phyloP scores from a whole-genome alignment of 2,329 filamentous ascomycete genomes.

The Podosphaera fusca region DNA sequence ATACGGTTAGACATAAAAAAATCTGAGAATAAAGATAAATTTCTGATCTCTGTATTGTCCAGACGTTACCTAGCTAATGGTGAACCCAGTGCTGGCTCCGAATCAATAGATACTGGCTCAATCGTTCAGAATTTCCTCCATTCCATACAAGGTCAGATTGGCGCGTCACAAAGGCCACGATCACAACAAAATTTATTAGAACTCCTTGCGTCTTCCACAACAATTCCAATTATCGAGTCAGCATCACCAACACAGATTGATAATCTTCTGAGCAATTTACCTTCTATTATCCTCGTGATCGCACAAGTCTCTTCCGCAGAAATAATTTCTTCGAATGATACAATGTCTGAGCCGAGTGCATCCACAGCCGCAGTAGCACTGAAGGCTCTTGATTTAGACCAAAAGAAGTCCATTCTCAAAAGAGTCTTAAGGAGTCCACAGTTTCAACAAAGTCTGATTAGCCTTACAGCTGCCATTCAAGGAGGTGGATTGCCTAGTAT shows the following conservation, averaged over 20 bases:
- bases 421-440: constrained; percentile 76
- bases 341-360: constrained; percentile 40
- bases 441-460: constrained; percentile 66
- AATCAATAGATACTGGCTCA: constrained; percentile 42
- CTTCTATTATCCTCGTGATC: constrained; percentile 54
- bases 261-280: constrained; percentile 53
- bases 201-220: constrained; percentile 55
- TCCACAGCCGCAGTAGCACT: constrained; percentile 51
- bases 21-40: constrained; percentile 11
- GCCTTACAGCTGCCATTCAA: constrained; percentile 65
- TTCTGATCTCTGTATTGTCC: constrained; percentile 3
- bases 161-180: constrained; percentile 15
- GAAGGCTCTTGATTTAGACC: constrained; percentile 43
- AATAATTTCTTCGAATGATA: constrained; percentile 22
- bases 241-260: constrained; percentile 40
- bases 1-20: constrained; percentile 16
- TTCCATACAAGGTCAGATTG: constrained; percentile 50
- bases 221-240: constrained; percentile 49
- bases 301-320: constrained; percentile 37
- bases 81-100: constrained; percentile 31
- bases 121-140: constrained; percentile 75
- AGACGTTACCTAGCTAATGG: constrained; percentile 20
- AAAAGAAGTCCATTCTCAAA: constrained; percentile 63
- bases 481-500: constrained; percentile 83
- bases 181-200: constrained; percentile 52